Base-by-base conservation (phyloP, 768 basidiomycete species). In the Lactarius deliciosus region DNA sequence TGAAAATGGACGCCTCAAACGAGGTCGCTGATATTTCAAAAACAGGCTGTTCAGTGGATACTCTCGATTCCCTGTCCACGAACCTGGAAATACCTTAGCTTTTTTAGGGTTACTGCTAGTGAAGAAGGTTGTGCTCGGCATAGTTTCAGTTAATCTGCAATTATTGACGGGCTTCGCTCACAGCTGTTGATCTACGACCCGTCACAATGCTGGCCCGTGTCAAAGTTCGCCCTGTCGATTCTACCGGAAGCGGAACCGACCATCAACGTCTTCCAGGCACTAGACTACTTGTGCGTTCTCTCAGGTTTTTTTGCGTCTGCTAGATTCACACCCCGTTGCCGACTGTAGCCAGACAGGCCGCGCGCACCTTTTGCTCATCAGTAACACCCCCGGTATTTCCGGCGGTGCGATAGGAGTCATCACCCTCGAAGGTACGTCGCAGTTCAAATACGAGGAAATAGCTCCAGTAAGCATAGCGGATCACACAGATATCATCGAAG, bases 211-310 rank as follows among this genome's bases (percentile, higher is more conserved):
- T 82, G 87, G 43, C 88, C 90, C 6, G 88, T 96, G 8, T 87
- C 87, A 0, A 77, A 85, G 45, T 93, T 98, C 75, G 78, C 82
- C 2, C 81, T 98, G 0, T 87, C 91, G 0, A 89, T 96, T 32
- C 77, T 98, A 16, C 96, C 96, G 0, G 96, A 98, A 77, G 95
- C 95, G 4, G 80, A 81, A 50, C 93, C 94, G 0, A 83, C 85
- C 11, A 96, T 97, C 74, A 96, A 93, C 72, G 97, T 92, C 72
- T 94, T 97, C 80, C 94, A 98, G 74, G 94, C 94, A 0, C 77
- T 98, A 55, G 94, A 97, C 75, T 96, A 95, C 74, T 96, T 92
- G 91, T 92, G 72, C 43, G 85, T 72, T n/a, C 45, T 3, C 20
- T 55, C 16, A 34, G 7, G 7, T 18, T 32, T 3, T 0, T 11